Evolutionary conservation across 208 protist species (phyloP).

Genomic region (Naegleria fowleri): DNA sequence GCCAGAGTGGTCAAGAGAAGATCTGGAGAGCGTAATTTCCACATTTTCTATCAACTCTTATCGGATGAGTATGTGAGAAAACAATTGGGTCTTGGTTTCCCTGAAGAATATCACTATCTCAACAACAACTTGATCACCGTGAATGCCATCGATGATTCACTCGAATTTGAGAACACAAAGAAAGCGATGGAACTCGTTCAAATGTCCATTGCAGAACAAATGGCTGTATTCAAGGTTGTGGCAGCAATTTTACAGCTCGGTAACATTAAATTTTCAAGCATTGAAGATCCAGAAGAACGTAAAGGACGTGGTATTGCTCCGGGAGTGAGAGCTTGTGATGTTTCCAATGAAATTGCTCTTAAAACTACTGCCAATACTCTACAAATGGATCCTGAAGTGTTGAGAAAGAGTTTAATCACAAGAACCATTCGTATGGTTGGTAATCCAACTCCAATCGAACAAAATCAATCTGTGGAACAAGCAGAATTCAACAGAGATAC

Average conservation of each 20-base stretch:
- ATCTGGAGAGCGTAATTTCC: not conserved
- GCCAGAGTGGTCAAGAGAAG: not conserved
- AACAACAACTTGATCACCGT: not conserved
- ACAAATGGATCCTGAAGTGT: not conserved
- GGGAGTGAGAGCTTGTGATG: not conserved
- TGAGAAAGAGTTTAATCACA: not conserved
- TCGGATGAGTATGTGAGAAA: not conserved
- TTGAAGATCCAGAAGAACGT: not conserved
- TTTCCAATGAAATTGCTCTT: not conserved
- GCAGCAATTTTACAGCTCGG: conserved; percentile 47
- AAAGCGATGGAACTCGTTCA: conserved; percentile 44
- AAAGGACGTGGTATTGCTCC: not conserved
- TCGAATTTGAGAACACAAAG: conserved; percentile 40
- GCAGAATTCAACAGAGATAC: conserved; percentile 56
- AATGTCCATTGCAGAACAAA: conserved; percentile 49
- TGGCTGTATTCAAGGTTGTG: conserved; percentile 55
- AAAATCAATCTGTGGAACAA: conserved; percentile 44
- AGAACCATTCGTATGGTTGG: not conserved
- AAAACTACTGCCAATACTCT: not conserved
- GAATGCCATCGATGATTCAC: conserved; percentile 45
- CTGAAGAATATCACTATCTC: conserved; percentile 6
- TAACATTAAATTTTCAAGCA: conserved; percentile 37
- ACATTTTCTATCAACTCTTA: conserved; percentile 23
- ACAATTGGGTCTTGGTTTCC: not conserved
- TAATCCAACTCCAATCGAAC: conserved; percentile 27